Percentiles rank a stretch among this genome's conserved stretches.
Evolutionary conservation across 2,329 filamentous ascomycete genomes (phyloP).

Genomic region (Aspergillus unguis): DNA sequence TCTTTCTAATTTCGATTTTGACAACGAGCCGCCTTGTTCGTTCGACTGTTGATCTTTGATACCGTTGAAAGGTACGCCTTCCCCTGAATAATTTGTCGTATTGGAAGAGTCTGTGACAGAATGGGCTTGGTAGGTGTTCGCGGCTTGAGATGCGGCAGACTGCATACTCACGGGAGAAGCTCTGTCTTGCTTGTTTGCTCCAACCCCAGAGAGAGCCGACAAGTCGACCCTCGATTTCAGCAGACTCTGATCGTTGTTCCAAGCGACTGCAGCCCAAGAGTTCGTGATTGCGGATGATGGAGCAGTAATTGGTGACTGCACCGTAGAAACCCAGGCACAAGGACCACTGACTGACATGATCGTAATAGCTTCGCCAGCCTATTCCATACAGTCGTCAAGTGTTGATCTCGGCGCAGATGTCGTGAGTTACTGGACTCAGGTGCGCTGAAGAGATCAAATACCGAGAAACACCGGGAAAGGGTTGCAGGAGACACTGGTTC

Average conservation of each 20-base stretch:
- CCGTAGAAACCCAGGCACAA: constrained; percentile 35
- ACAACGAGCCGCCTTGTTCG: constrained; percentile 18
- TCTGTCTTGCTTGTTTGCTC: constrained; percentile 18
- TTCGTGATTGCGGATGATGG: constrained; percentile 29
- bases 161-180: constrained; percentile 26
- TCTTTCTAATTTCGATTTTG: constrained; percentile 27
- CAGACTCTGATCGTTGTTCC: constrained; percentile 25
- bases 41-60: constrained; percentile 16
- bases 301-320: constrained; percentile 30
- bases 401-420: not conserved
- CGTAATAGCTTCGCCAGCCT: constrained; percentile 12
- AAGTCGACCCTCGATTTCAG: constrained; percentile 21
- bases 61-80: constrained; percentile 19
- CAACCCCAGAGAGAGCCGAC: constrained; percentile 20
- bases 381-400: constrained; percentile 13
- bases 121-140: constrained; percentile 25
- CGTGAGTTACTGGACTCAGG: not conserved
- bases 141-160: constrained; percentile 24
- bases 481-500: constrained; percentile 18
- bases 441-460: constrained; percentile 1
- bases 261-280: constrained; percentile 25
- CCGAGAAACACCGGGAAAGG: constrained; percentile 6
- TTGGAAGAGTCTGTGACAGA: constrained; percentile 13
- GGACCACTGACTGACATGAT: constrained; percentile 38
- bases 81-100: constrained; percentile 17